Conservation (phyloP, 345 rosid genomes). For the Arabidopsis thaliana region DNA sequence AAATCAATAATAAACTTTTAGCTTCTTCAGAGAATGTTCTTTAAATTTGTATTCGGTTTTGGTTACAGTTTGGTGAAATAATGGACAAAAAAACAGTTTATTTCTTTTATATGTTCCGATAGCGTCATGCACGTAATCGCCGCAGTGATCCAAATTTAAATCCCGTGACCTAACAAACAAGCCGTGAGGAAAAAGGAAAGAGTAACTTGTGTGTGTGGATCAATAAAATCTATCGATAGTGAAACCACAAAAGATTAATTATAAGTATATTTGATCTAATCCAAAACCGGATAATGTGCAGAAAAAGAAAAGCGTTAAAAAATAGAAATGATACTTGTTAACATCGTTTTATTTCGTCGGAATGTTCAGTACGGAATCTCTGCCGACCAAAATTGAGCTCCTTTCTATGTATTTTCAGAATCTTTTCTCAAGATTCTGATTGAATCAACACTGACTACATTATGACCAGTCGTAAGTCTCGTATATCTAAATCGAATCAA, state of each 20-base stretch:
- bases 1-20: no score
- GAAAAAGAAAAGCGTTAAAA: background rate
- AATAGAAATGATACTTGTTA: slow-evolving; percentile 34
- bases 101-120: no score
- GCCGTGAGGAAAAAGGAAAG: slow-evolving; percentile 25
- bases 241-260: slow-evolving; percentile 23
- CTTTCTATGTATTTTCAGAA: background rate
- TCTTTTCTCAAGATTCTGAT: background rate
- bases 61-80: background rate
- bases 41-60: background rate
- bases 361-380: slow-evolving; percentile 20
- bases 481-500: background rate
- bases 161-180: slow-evolving; percentile 14
- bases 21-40: background rate
- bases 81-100: background rate
- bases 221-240: slow-evolving; percentile 19
- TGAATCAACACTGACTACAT: background rate
- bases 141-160: background rate
- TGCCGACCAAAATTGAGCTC: slow-evolving; percentile 13
- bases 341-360: slow-evolving; percentile 20
- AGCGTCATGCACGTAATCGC: no score
- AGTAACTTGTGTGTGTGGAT: slow-evolving; percentile 21
- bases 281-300: slow-evolving; percentile 32
- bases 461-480: background rate
- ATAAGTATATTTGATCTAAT: slow-evolving; percentile 28